Evolutionary conservation across 1,284 basidiomycete genomes (phyloP).

Genomic region (Puccinia coronata): DNA sequence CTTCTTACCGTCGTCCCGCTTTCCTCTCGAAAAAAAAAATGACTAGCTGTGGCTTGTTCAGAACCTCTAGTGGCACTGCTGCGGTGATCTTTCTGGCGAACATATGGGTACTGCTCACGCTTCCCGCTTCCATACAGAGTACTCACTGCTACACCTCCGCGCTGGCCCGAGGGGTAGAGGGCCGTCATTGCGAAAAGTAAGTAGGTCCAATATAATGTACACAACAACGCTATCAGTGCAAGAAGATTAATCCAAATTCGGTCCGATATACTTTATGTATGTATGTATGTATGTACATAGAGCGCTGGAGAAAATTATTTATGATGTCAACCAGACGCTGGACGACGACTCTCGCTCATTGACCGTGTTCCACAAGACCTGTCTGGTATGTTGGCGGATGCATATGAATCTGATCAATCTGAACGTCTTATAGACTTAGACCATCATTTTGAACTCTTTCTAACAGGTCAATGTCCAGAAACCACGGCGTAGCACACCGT

Average conservation of each 20-base stretch:
- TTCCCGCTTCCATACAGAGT: not conserved
- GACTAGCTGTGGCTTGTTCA: no score
- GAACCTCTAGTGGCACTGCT: no score
- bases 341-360: constrained; percentile 11
- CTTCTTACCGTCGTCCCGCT: no score
- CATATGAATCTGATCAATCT: not conserved
- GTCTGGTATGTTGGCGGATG: not conserved
- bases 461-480: constrained; percentile 5
- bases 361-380: constrained; percentile 2
- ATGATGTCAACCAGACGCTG: not conserved
- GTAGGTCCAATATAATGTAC: no score
- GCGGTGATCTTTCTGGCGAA: no score
- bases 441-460: not conserved
- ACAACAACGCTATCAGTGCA: no score
- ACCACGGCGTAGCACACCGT: constrained; percentile 6
- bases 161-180: not conserved
- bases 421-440: not conserved
- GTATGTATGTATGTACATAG: no score
- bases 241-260: not conserved
- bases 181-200: constrained; percentile 6
- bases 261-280: no score
- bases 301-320: constrained; percentile 5
- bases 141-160: not conserved
- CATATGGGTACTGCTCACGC: no score
- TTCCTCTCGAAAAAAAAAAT: no score